Conservation (phyloP, 2,329 filamentous ascomycete genomes). For the Seiridium unicorne region DNA sequence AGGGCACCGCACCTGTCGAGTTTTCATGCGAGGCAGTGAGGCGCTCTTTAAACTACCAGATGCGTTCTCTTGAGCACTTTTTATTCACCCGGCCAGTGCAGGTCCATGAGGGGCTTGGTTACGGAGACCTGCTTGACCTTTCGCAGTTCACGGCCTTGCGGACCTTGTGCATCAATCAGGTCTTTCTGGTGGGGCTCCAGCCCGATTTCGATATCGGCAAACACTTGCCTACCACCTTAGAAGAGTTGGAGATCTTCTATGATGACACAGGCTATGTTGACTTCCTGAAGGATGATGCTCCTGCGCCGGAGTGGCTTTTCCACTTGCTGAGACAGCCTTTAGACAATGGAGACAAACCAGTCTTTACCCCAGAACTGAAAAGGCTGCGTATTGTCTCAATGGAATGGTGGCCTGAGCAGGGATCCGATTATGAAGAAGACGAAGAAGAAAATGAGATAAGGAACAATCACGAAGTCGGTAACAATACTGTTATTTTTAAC, state of each 20-base stretch:
- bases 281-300: not conserved
- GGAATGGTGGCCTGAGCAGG: not conserved
- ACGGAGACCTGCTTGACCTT: constrained; percentile 2
- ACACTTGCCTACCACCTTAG: constrained; percentile 6
- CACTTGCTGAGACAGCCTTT: not conserved
- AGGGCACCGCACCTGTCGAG: not conserved
- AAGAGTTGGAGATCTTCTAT: constrained; percentile 9
- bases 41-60: constrained; percentile 1
- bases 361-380: constrained; percentile 2
- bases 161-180: constrained; percentile 3
- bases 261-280: not conserved
- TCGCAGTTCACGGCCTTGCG: not conserved
- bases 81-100: not conserved
- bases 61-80: constrained; percentile 5
- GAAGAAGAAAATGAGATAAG: not conserved
- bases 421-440: not conserved
- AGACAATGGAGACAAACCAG: not conserved
- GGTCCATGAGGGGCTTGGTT: not conserved
- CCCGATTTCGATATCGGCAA: not conserved
- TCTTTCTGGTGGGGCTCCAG: constrained; percentile 1
- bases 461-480: not conserved
- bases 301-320: constrained; percentile 1
- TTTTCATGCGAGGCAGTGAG: constrained; percentile 3
- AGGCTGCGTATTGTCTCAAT: not conserved
- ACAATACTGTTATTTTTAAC: not conserved